Conservation (phyloP, 202 grass and related monocot species). For the Hordeum pubiflorum region DNA sequence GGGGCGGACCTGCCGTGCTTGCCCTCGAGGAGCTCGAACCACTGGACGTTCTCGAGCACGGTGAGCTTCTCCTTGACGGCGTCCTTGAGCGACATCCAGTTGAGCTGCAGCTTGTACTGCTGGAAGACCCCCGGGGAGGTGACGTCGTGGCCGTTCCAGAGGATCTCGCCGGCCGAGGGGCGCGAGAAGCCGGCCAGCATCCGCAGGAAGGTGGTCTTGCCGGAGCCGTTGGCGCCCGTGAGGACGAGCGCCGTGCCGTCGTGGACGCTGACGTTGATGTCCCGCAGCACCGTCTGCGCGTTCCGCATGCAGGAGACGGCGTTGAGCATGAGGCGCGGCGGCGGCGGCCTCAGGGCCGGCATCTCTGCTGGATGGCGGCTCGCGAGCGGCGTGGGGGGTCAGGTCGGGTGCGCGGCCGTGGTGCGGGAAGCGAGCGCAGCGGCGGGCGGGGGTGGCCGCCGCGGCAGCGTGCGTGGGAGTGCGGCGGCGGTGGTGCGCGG, state of each 20-base stretch:
- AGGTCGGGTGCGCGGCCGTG: neutral
- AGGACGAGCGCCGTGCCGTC: constrained; percentile 78
- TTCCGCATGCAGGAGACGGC: constrained; percentile 94
- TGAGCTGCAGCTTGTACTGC: constrained; percentile 93
- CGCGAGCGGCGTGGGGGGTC: neutral
- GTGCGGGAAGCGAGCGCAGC: neutral
- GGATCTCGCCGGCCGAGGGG: constrained; percentile 71
- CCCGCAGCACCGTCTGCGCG: constrained; percentile 74
- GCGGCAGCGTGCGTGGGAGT: neutral
- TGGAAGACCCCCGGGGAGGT: constrained; percentile 79
- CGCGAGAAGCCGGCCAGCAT: constrained; percentile 87
- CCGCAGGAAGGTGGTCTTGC: constrained; percentile 81
- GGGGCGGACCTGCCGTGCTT: constrained; percentile 51
- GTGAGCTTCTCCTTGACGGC: constrained; percentile 80
- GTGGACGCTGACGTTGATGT: constrained; percentile 79
- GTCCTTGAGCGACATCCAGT: constrained; percentile 87
- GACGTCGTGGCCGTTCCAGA: constrained; percentile 89
- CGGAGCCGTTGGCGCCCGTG: constrained; percentile 86
- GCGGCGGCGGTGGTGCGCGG: neutral
- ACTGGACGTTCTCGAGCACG: constrained; percentile 90
- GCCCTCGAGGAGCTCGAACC: constrained; percentile 94
- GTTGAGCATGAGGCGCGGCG: constrained; percentile 66
- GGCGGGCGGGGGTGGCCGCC: neutral
- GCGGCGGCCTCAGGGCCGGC: constrained; percentile 45
- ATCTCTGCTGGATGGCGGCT: neutral